Evolutionary conservation across 2,329 filamentous ascomycete species (phyloP), one percentile per base, ranked within the genome.

Genomic region (Triangularia setosa): DNA sequence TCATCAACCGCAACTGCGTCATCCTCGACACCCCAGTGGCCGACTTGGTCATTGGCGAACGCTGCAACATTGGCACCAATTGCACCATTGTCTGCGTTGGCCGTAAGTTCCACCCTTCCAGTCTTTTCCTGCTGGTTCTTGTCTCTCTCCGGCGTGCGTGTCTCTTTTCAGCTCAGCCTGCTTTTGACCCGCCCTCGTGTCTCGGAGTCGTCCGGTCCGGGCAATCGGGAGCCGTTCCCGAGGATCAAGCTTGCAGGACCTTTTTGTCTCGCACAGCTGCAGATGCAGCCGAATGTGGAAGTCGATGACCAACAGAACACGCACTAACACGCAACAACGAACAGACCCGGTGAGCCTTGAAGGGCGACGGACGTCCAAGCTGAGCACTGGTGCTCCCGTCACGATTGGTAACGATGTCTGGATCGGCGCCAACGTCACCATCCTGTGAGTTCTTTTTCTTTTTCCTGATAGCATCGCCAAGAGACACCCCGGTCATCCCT

Each of bases 371-470:
- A 68, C 67, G 62, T 53, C 58, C 35, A 65, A 69, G 27, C 63
- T 62, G 27, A 75, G 73, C 62, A 70, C 70, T 28, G 74, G 74
- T 12, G 69, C 71, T 18, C 70, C 67, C 4, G 74, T 79, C 30
- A 71, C 66, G 1, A 77, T 80, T 57, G 76, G 74, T 1, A 70
- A 79, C 44, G 72, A 76, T 40, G 77, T 77, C 28, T 80, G 77
- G 76, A 75, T 80, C 53, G 77, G 78, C 1, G 75, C 73, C 12
- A 72, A 73, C 18, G 77, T 71, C 7, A 74, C 70, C 2, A 75
- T 80, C 35, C 55, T 79, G 69, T 74, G 48, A 70, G 73, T 33
- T 27, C 6, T 24, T 30, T 23, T 25, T 44, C 14, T n/a, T 44
- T 60, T 60, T 54, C 30, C n/a, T 54, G 18, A 12, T 63, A 33